phyloP scores from a whole-genome alignment of 805 yeast species.

The Cyberlindnera samutprakarnensis region DNA sequence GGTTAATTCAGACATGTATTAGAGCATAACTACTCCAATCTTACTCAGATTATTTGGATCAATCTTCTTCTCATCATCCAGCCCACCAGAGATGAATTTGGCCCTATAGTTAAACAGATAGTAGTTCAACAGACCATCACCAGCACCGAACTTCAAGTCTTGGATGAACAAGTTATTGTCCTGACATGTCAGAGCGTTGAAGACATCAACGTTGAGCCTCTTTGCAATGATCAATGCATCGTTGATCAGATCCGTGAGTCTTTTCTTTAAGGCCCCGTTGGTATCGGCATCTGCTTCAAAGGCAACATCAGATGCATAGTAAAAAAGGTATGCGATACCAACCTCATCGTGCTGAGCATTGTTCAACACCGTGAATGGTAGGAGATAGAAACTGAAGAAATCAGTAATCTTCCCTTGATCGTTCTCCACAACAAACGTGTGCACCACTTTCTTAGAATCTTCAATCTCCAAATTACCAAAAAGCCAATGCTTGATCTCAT shows the following conservation, averaged over 20 bases:
- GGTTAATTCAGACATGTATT: too few species aligned
- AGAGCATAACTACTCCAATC: constrained; percentile 85
- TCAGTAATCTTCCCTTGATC: constrained; percentile 63
- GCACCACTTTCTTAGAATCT: constrained; percentile 46
- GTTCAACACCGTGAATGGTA: constrained; percentile 79
- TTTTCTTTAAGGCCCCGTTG: constrained; percentile 38
- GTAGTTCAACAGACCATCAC: constrained; percentile 88
- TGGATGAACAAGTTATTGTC: constrained; percentile 82
- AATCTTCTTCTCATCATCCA: constrained; percentile 46
- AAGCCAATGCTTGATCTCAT: constrained; percentile 78
- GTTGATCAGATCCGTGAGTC: constrained; percentile 54
- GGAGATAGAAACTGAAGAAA: constrained; percentile 79
- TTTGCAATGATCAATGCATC: constrained; percentile 78
- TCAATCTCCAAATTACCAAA: constrained; percentile 38
- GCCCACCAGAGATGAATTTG: constrained; percentile 75
- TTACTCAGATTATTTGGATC: constrained; percentile 60
- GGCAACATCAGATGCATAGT: constrained; percentile 75
- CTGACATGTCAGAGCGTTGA: constrained; percentile 87
- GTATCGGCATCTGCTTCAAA: constrained; percentile 29
- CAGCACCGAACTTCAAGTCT: constrained; percentile 81
- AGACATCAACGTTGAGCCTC: constrained; percentile 69
- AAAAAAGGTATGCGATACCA: constrained; percentile 83
- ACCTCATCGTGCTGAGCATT: constrained; percentile 56
- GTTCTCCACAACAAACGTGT: constrained; percentile 68
- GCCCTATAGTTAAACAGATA: constrained; percentile 88